Conservation (phyloP, 495 filamentous ascomycete genomes). For the Penicillium salamii region DNA sequence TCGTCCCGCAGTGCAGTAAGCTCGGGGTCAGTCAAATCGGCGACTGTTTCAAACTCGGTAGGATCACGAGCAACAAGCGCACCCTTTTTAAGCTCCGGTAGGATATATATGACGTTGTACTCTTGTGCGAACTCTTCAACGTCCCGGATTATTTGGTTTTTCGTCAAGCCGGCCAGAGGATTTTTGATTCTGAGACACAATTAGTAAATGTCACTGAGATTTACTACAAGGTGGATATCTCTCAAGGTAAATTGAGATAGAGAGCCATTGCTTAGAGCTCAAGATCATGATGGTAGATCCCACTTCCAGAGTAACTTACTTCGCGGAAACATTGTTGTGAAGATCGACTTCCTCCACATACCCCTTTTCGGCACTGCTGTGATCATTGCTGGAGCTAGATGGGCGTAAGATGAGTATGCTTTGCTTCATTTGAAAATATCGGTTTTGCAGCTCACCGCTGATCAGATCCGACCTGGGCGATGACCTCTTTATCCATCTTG, state of each 20-base stretch:
- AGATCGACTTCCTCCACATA: constrained; percentile 42
- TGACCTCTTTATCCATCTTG: constrained; percentile 12
- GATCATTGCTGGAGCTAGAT: constrained; percentile 17
- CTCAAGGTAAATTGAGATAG: neutral
- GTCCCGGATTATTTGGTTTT: constrained; percentile 49
- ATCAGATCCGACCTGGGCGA: constrained; percentile 1
- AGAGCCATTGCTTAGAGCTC: neutral
- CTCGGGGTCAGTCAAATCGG: constrained; percentile 56
- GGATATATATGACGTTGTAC: constrained; percentile 43
- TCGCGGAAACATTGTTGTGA: constrained; percentile 50
- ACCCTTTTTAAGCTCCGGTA: constrained; percentile 52
- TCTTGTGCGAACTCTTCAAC: constrained; percentile 55
- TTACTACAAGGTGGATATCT: neutral
- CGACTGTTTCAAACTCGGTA: constrained; percentile 49
- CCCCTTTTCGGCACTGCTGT: constrained; percentile 29
- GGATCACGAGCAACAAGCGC: constrained; percentile 65
- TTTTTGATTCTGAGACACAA: constrained; percentile 54
- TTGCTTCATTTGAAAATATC: too few species aligned
- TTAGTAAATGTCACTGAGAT: constrained; percentile 1
- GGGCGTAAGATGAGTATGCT: constrained; percentile 1
- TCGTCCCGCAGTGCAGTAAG: constrained; percentile 53
- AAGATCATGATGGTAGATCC: neutral
- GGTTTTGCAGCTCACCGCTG: neutral
- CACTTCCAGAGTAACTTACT: constrained; percentile 27
- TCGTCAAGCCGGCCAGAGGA: constrained; percentile 55